Base-by-base conservation (phyloP, 176 grass and related monocot genomes). In the Olyra latifolia region DNA sequence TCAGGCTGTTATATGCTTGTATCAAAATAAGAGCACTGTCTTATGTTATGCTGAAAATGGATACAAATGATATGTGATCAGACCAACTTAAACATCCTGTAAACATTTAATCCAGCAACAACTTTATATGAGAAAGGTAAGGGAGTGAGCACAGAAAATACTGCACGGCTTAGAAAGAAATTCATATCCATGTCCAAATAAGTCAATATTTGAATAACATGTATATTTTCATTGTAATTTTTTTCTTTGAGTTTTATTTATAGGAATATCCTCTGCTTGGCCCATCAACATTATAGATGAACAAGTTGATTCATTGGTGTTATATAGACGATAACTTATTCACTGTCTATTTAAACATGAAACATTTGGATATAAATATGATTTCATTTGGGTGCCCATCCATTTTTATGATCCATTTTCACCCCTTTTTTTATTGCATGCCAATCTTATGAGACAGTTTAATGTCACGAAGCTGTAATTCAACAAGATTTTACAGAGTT, bases 11-110 rank as follows among this genome's bases (percentile, higher is more conserved):
- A 43, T 58, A 43, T 60, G 10, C 54, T 62, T 47, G 52, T 44
- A 56, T 17, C 41, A 69, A 80, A 30, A 16, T 56, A 15, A 57
- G 24, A 77, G 5, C 32, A 66, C 30, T 50, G 40, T 79, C 78
- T 69, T 80, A 57, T 15, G 57, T 69, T 40, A 45, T 15, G 50
- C 24, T 43, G 39, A 8, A 67, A 40, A 67, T 67, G 20, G 64
- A 43, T 10, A 41, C 20, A 48, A 6, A 48, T 48, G 14, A 13
- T 48, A 16, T 48, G n/a, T 10, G 27, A 41, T 30, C 19, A 16
- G 62, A 77, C 54, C 57, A 77, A 30, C 54, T 43, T 62, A 60
- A 35, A 80, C n/a, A 58, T 14, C 65, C 27, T 58, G 38, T 80
- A 57, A n/a, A 80, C 16, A 57, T 56, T 57, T n/a, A 50, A 30